Evolutionary conservation across 73 alveolate species (phyloP).

Genomic region (Blepharisma japonicum): DNA sequence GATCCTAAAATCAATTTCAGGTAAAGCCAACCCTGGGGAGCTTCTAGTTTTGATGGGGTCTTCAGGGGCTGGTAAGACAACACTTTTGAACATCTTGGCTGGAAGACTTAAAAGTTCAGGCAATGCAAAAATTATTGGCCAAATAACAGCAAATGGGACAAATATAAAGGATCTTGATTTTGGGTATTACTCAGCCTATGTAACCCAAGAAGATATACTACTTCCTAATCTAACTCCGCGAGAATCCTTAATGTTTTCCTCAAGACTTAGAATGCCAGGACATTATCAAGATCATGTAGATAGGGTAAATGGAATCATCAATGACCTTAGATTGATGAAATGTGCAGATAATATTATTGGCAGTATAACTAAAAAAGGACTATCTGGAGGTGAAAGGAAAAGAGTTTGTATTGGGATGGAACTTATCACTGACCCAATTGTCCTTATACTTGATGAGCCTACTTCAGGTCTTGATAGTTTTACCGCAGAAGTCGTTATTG

Average conservation of each 20-base stretch:
- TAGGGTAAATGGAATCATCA: constrained; percentile 38
- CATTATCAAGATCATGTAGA: neutral
- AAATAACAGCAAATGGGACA: constrained; percentile 35
- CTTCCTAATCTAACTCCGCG: constrained; percentile 54
- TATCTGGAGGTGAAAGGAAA: constrained; percentile 58
- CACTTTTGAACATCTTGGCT: constrained; percentile 55
- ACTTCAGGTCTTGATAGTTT: constrained; percentile 55
- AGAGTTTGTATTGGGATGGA: constrained; percentile 55
- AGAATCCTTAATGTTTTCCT: constrained; percentile 65
- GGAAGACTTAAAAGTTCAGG: constrained; percentile 19
- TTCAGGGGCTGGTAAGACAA: constrained; percentile 77
- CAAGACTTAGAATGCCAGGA: constrained; percentile 29
- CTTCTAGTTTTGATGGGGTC: constrained; percentile 50
- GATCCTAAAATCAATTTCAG: constrained; percentile 7
- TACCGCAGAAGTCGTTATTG: constrained; percentile 30
- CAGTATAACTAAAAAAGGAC: neutral
- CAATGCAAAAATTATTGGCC: constrained; percentile 29
- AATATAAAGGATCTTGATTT: constrained; percentile 28
- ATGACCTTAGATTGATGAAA: constrained; percentile 13
- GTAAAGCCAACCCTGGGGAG: constrained; percentile 25
- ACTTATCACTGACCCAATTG: constrained; percentile 44
- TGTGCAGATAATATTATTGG: constrained; percentile 36
- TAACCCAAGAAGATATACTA: constrained; percentile 72
- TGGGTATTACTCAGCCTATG: constrained; percentile 48
- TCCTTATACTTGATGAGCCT: constrained; percentile 55